Percentiles rank a stretch among this genome's conserved stretches.
phyloP scores from a whole-genome alignment of 805 yeast genomes.

The Grigorovia humatica region DNA sequence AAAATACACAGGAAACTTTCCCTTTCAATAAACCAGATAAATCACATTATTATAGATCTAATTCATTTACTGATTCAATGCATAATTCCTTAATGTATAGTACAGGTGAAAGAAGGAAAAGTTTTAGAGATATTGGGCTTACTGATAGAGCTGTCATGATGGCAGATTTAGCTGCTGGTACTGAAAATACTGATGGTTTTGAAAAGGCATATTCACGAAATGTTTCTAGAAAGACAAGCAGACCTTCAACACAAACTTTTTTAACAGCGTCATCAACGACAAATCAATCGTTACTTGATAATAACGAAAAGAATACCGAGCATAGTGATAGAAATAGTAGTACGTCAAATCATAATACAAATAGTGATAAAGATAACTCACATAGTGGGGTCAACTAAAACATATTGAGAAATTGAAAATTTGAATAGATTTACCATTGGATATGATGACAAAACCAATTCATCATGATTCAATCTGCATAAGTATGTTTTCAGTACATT shows the following conservation, averaged over 20 bases:
- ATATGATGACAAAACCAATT: no score
- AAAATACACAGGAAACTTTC: constrained; percentile 21
- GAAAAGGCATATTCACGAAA: not conserved
- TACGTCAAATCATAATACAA: not conserved
- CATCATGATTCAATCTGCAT: no score
- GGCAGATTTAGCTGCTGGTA: constrained; percentile 39
- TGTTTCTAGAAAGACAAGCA: not conserved
- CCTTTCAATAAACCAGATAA: constrained; percentile 10
- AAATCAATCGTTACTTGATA: not conserved
- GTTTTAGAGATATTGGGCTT: constrained; percentile 30
- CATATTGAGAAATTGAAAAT: no score
- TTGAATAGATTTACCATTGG: no score
- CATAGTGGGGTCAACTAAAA: no score
- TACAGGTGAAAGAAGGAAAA: not conserved
- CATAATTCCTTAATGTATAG: not conserved
- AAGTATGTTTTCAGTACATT: no score
- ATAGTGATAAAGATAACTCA: no score
- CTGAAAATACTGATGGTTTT: constrained; percentile 19
- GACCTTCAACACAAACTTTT: not conserved
- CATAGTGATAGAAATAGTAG: not conserved
- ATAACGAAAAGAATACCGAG: not conserved
- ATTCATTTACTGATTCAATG: not conserved
- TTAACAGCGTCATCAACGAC: not conserved
- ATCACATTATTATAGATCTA: not conserved
- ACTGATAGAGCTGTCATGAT: constrained; percentile 34